Percentiles rank a stretch among this genome's conserved stretches.
phyloP scores from a whole-genome alignment of 495 filamentous ascomycete genomes.

The Staphylotrichum tortipilum region DNA sequence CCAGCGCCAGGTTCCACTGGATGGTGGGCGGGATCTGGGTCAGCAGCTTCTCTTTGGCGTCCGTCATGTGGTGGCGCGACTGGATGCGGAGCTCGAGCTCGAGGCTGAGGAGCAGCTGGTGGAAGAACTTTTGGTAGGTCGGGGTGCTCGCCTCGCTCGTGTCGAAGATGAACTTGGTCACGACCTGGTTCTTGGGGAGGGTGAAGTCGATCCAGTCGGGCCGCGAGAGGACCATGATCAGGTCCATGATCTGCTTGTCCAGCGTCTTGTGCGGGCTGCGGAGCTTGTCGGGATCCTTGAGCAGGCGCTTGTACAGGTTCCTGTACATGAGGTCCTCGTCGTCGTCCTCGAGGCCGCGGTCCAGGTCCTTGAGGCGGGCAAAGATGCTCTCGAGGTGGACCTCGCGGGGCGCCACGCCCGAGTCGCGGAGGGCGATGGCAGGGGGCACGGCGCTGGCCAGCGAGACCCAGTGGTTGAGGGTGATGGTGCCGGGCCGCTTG shows the following conservation, averaged over 20 bases:
- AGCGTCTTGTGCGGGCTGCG: constrained; percentile 46
- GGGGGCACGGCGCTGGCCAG: constrained; percentile 41
- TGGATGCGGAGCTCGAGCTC: constrained; percentile 59
- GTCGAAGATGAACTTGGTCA: constrained; percentile 43
- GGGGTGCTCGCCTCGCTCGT: constrained; percentile 36
- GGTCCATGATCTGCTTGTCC: constrained; percentile 58
- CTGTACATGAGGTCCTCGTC: constrained; percentile 46
- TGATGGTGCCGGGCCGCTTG: constrained; percentile 49
- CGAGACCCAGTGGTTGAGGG: constrained; percentile 50
- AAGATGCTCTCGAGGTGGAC: constrained; percentile 45
- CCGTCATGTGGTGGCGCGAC: constrained; percentile 41
- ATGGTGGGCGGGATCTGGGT: constrained; percentile 55
- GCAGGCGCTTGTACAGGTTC: constrained; percentile 41
- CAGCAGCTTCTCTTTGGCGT: constrained; percentile 48
- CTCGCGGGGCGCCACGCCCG: constrained; percentile 44
- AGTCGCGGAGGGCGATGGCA: constrained; percentile 40
- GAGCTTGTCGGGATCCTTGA: constrained; percentile 44
- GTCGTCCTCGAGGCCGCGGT: constrained; percentile 49
- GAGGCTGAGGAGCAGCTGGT: constrained; percentile 60
- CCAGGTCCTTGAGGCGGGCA: constrained; percentile 46
- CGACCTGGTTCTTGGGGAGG: constrained; percentile 51
- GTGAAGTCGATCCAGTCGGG: constrained; percentile 63
- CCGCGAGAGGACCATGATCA: constrained; percentile 54
- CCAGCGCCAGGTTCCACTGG: constrained; percentile 59
- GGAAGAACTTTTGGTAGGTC: constrained; percentile 55